A percentile compares a stretch with the other conserved stretches of the same genome.
These are phyloP conservation scores for Saccharomycopsis phalli DNA, from an alignment of 1,139 yeast species.

Conservation along the genomic window DNA sequence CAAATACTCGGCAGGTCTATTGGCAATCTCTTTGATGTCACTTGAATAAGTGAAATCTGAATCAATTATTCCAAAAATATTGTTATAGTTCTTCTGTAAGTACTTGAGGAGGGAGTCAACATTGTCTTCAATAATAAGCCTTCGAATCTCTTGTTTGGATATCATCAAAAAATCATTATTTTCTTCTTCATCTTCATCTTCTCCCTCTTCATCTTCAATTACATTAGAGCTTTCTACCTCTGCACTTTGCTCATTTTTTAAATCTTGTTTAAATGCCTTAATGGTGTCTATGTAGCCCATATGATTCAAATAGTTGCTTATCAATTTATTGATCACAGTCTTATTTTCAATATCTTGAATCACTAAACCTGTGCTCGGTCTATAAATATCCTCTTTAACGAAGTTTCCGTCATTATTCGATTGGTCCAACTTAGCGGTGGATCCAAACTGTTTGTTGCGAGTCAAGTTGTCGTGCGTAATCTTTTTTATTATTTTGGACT, in stretches of 20 bases:
- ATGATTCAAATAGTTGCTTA: constrained; percentile 62
- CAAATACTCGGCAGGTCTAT: constrained; percentile 3
- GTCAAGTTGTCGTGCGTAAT: constrained; percentile 20
- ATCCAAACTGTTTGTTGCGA: constrained; percentile 22
- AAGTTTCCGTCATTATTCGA: constrained; percentile 20
- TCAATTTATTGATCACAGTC: constrained; percentile 38
- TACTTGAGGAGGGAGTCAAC: constrained; percentile 30
- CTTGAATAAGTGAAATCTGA: neutral
- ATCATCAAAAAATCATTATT: constrained; percentile 34
- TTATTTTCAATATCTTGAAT: constrained; percentile 32
- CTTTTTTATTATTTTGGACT: constrained; percentile 5
- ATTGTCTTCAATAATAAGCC: constrained; percentile 37
- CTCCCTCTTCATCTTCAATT: constrained; percentile 24
- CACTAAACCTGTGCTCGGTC: constrained; percentile 24
- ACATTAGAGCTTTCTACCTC: constrained; percentile 24
- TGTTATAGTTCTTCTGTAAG: constrained; percentile 1
- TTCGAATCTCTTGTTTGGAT: constrained; percentile 44
- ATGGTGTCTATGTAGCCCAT: constrained; percentile 67
- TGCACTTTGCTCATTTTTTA: constrained; percentile 16
- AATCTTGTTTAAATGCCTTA: constrained; percentile 47
- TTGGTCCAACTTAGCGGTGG: constrained; percentile 19
- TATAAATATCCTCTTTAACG: constrained; percentile 24
- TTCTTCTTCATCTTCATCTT: constrained; percentile 22
- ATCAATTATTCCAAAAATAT: constrained; percentile 4
- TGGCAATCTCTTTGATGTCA: neutral